Base-by-base conservation (phyloP, 106 monocot genomes). In the Alisma plantagoaquatica region DNA sequence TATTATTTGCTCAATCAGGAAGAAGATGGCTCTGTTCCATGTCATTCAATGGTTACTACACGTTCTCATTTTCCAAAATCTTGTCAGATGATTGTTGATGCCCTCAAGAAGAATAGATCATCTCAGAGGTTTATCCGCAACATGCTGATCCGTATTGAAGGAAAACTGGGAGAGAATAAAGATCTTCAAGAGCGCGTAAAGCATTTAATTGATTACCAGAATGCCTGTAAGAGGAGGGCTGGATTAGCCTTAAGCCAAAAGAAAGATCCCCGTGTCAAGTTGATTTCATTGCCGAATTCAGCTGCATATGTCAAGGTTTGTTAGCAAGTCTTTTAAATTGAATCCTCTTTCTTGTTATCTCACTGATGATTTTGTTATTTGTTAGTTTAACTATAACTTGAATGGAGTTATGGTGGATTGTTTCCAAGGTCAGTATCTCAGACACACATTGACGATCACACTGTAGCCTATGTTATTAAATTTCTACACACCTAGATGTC, bases 61-160 rank as follows among this genome's bases (percentile, higher is more conserved):
- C 31, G 60, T 51, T 65, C 69, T 16, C 70, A 56, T 43, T 81
- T 96, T 28, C 84, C 84, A 32, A 73, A 68, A 31, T 75, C 73
- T 53, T 84, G 73, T 2, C 66, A 81, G 65, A 54, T 60, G 47
- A 74, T 96, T 53, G 70, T 89, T 44, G 59, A 76, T 70, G 96
- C 89, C 45, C 70, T 96, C 43, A 88, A 79, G 71, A 81, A 73
- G 68, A 96, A 96, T 63, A 77, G 96, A 48, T 57, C 63, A 45
- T 96, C 70, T 62, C 96, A 96, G 65, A 81, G 69, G 46, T 74
- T 84, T 63, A 73, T 89, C 23, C 80, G 96, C 65, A 66, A 63
- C 57, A 96, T 84, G 46, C 52, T 96, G 65, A 76, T 96, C 24
- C 78, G 81, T 58, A 81, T 96, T 49, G 84, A 89, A 61, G 78